These are phyloP conservation scores for Kitagawia praeruptora DNA, from an alignment of 129 eudicot genomes.

Conservation along the genomic window DNA sequence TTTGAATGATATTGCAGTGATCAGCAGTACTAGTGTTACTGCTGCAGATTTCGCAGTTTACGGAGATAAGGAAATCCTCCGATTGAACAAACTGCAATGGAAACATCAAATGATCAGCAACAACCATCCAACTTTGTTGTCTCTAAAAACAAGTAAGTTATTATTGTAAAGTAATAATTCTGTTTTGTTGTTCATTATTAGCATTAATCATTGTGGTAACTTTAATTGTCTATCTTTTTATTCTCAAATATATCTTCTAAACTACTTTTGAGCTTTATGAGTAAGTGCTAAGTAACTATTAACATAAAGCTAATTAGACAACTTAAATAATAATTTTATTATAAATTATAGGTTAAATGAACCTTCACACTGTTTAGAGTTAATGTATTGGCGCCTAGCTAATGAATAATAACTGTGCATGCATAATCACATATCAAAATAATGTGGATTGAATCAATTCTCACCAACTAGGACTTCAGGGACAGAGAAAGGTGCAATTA, in stretches of 20 bases:
- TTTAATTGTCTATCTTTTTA: background rate
- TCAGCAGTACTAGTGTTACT: constrained; percentile 4
- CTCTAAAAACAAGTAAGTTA: constrained; percentile 68
- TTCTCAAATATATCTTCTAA: constrained; percentile 4
- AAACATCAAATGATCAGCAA: constrained; percentile 11
- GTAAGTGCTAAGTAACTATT: constrained; percentile 5
- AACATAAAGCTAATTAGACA: background rate
- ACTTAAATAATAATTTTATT: background rate
- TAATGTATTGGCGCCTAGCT: background rate
- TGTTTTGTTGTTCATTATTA: background rate
- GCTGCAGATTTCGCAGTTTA: constrained; percentile 7
- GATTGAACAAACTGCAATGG: constrained; percentile 41
- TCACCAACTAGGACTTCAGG: constrained; percentile 36
- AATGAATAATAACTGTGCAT: background rate
- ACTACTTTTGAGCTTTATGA: constrained; percentile 12
- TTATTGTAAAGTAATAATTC: background rate
- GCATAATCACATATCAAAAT: background rate
- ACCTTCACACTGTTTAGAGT: background rate
- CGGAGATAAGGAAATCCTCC: constrained; percentile 37
- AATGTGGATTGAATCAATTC: background rate
- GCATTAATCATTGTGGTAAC: background rate
- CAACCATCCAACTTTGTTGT: constrained; percentile 24
- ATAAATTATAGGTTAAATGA: background rate
- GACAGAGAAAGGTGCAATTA: constrained; percentile 50
- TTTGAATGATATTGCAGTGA: constrained; percentile 11